Conservation (phyloP, 768 basidiomycete species). For the Suillus discolor region DNA sequence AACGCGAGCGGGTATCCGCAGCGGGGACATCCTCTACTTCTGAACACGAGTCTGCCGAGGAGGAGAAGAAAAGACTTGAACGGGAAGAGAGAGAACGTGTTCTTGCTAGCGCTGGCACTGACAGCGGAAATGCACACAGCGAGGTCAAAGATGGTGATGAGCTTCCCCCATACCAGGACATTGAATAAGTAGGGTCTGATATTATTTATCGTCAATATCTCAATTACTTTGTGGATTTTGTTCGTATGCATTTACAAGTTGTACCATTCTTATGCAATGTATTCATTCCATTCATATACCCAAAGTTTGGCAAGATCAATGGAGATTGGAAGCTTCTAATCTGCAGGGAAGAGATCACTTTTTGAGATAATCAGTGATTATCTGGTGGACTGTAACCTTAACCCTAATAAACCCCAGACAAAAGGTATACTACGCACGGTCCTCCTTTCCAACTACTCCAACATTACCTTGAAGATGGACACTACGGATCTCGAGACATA, state of each 20-base stretch:
- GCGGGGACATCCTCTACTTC: conserved; percentile 21
- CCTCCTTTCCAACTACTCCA: neutral
- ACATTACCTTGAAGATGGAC: conserved; percentile 37
- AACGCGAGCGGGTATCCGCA: conserved; percentile 48
- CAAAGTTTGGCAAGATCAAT: neutral
- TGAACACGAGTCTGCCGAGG: conserved; percentile 52
- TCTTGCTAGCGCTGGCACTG: conserved; percentile 26
- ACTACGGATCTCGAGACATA: conserved; percentile 85
- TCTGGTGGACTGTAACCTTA: neutral
- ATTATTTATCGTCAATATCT: neutral
- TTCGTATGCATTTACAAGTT: neutral
- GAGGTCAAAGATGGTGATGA: conserved; percentile 36
- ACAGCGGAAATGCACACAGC: conserved; percentile 21
- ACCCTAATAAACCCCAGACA: conserved; percentile 5
- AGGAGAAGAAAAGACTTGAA: conserved; percentile 67
- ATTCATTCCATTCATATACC: neutral
- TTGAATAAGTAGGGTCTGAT: conserved; percentile 19
- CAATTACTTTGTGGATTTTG: neutral
- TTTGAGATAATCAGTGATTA: neutral
- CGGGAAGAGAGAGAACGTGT: conserved; percentile 67
- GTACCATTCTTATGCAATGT: no score
- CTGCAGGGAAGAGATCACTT: neutral
- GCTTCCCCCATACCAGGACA: conserved; percentile 48
- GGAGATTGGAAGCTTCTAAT: neutral
- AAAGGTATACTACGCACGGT: conserved; percentile 1